Evolutionary conservation across 2,329 filamentous ascomycete genomes (phyloP).

Genomic region (Aspergillus fijiensis): DNA sequence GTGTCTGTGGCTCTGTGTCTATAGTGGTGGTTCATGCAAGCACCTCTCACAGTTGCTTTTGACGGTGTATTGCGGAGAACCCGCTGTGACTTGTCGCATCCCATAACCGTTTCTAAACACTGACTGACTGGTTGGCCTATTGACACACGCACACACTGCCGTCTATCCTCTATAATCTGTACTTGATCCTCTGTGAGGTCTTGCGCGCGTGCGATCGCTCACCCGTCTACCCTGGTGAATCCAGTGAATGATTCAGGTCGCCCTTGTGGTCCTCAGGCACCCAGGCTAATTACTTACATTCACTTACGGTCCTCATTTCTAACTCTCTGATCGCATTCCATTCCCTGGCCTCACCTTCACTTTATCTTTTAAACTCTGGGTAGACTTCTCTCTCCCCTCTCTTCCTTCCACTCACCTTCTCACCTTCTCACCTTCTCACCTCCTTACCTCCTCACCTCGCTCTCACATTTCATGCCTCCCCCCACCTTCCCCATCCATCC

Average conservation of each 20-base stretch:
- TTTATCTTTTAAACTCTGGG: slow-evolving; percentile 6
- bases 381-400: slow-evolving; percentile 2
- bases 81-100: slow-evolving; percentile 14
- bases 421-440: not conserved
- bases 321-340: slow-evolving; percentile 10
- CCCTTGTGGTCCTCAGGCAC: slow-evolving; percentile 16
- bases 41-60: not conserved
- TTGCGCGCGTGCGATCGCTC: not conserved
- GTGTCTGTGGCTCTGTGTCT: not conserved
- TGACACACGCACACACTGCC: not conserved
- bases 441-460: not conserved
- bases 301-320: slow-evolving; percentile 9
- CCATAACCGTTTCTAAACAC: not conserved
- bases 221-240: not conserved
- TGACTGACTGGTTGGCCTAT: not conserved
- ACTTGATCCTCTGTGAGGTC: not conserved
- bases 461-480: slow-evolving; percentile 11
- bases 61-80: not conserved
- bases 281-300: slow-evolving; percentile 2
- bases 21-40: slow-evolving; percentile 1
- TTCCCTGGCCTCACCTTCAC: not conserved
- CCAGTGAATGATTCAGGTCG: not conserved
- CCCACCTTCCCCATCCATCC: not conserved
- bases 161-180: not conserved
- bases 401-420: slow-evolving; percentile 5